A percentile compares a stretch with the other conserved stretches of the same genome.
Evolutionary conservation across 2,329 filamentous ascomycete genomes (phyloP).

Genomic region (Fusarium concolor): DNA sequence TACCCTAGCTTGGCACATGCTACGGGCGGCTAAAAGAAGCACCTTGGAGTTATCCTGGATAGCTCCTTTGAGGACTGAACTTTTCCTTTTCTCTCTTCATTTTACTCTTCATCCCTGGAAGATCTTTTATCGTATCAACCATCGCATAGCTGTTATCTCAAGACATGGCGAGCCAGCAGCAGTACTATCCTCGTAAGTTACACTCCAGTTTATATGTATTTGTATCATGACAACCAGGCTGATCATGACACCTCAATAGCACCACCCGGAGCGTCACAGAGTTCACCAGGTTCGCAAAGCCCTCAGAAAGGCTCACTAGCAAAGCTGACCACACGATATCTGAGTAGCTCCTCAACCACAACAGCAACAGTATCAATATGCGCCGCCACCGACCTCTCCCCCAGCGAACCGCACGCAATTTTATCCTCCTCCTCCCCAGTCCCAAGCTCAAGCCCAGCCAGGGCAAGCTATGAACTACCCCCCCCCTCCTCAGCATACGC

Average conservation of each 20-base stretch:
- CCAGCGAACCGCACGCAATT: constrained; percentile 60
- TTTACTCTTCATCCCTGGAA: not conserved
- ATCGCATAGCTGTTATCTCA: not conserved
- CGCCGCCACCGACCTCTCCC: constrained; percentile 60
- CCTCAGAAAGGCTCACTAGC: not conserved
- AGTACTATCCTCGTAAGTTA: constrained; percentile 62
- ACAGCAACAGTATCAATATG: constrained; percentile 56
- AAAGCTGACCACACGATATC: constrained; percentile 27
- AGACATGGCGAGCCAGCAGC: constrained; percentile 55
- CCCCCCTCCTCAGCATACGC: constrained; percentile 43
- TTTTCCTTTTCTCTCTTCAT: constrained; percentile 10
- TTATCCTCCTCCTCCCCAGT: constrained; percentile 56
- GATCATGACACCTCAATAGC: constrained; percentile 49
- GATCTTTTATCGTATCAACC: not conserved
- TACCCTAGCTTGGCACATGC: constrained; percentile 34
- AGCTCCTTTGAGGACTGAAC: constrained; percentile 11
- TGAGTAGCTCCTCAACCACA: constrained; percentile 38
- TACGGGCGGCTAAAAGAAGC: constrained; percentile 37
- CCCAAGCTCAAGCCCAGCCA: constrained; percentile 49
- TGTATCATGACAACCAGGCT: constrained; percentile 30
- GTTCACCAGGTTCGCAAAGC: constrained; percentile 46
- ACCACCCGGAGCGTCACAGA: constrained; percentile 53
- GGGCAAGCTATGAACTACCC: constrained; percentile 46
- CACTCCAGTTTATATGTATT: constrained; percentile 6
- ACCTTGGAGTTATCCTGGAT: constrained; percentile 18